Conservation (phyloP, 495 filamentous ascomycete species). For the Wilcoxina mikolae region DNA sequence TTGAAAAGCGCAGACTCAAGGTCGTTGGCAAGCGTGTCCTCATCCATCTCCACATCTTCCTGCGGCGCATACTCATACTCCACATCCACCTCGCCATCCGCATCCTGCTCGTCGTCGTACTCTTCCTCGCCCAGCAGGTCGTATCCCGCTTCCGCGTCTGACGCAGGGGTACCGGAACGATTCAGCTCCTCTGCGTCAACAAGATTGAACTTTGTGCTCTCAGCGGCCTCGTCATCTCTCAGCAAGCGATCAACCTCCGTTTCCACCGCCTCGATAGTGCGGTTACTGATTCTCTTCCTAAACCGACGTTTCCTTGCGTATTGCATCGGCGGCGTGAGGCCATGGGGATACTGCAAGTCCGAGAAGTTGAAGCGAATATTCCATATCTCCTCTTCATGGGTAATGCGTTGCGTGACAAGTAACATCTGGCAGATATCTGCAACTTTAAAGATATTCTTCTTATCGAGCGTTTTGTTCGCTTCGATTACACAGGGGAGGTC, state of each 20-base stretch:
- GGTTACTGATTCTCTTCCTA: conserved; percentile 62
- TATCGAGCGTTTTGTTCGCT: conserved; percentile 93
- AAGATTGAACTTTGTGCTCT: conserved; percentile 43
- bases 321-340: conserved; percentile 80
- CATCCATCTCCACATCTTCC: conserved; percentile 41
- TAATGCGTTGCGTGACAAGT: conserved; percentile 55
- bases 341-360: conserved; percentile 71
- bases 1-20: conserved; percentile 41
- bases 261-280: conserved; percentile 80
- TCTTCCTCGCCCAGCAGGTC: conserved; percentile 32
- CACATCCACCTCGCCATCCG: conserved; percentile 43
- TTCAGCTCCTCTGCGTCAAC: conserved; percentile 41
- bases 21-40: conserved; percentile 37
- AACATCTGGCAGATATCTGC: conserved; percentile 95
- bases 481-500: conserved; percentile 88
- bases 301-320: conserved; percentile 76
- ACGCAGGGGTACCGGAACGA: conserved; percentile 28
- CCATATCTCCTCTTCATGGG: conserved; percentile 55
- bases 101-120: conserved; percentile 35
- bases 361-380: conserved; percentile 26
- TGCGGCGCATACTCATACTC: conserved; percentile 38
- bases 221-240: conserved; percentile 48
- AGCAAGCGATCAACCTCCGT: conserved; percentile 64
- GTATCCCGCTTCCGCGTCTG: conserved; percentile 29
- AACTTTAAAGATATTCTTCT: conserved; percentile 78